Conservation (phyloP, 2,329 filamentous ascomycete species). For the Colletotrichum sp. region DNA sequence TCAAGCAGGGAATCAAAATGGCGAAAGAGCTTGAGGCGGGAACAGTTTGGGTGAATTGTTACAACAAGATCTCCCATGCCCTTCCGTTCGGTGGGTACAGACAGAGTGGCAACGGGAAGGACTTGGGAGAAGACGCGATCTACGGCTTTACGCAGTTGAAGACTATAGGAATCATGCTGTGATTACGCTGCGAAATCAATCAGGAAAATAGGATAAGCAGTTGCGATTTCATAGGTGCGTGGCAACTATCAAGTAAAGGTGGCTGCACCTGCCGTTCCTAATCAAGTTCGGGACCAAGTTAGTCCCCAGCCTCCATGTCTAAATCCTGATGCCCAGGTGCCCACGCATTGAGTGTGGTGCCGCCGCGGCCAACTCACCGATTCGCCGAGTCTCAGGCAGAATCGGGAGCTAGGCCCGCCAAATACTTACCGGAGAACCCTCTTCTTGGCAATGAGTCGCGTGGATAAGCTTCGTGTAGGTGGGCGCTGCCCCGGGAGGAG, state of each 20-base stretch:
- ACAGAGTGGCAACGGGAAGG: neutral
- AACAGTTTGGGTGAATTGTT: neutral
- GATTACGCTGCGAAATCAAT: neutral
- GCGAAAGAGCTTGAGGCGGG: neutral
- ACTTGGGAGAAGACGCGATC: neutral
- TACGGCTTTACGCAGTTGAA: neutral
- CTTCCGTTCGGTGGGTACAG: neutral
- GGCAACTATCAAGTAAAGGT: neutral
- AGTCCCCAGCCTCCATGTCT: neutral
- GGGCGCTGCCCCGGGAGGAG: neutral
- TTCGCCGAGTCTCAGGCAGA: neutral
- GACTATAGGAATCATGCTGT: neutral
- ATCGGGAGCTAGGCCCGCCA: neutral
- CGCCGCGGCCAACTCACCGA: neutral
- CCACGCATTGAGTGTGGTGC: neutral
- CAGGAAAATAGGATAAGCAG: accelerated
- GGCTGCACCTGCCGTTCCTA: neutral
- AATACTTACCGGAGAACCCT: neutral
- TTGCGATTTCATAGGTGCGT: accelerated
- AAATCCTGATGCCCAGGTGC: accelerated
- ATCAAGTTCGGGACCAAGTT: neutral
- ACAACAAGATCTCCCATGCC: neutral
- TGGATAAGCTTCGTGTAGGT: neutral
- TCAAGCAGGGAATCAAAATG: neutral
- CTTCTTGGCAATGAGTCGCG: neutral